These are phyloP conservation scores for Globisporangium radiosum DNA, from an alignment of 352 stramenopile genomes.

Conservation along the genomic window DNA sequence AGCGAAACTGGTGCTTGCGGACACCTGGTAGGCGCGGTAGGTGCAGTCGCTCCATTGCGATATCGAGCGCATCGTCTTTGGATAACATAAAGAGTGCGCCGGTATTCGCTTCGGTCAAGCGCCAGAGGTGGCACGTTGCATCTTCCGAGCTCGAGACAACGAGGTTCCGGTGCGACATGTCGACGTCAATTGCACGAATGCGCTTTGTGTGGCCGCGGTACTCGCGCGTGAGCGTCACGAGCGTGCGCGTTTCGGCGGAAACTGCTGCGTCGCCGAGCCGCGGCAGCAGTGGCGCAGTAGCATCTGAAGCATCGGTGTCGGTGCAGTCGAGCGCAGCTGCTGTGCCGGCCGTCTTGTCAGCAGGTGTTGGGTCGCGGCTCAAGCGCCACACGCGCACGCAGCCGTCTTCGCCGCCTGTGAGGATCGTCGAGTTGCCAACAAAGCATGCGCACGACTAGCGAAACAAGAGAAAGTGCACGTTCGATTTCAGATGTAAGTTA, in stretches of 20 bases:
- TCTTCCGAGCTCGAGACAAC: conserved; percentile 74
- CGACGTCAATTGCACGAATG: conserved; percentile 77
- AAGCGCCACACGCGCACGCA: conserved; percentile 70
- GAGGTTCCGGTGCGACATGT: conserved; percentile 72
- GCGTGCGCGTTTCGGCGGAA: conserved; percentile 19
- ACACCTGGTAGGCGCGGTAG: conserved; percentile 31
- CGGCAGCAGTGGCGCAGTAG: conserved; percentile 22
- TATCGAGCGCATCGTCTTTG: conserved; percentile 69
- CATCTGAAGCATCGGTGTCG: conserved; percentile 11
- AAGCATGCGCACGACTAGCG: conserved; percentile 61
- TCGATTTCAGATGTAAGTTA: no score
- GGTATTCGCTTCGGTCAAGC: conserved; percentile 44
- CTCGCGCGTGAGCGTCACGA: conserved; percentile 66
- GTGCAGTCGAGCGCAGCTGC: conserved; percentile 28
- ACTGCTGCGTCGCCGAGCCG: conserved; percentile 56
- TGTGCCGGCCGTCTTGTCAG: conserved; percentile 35
- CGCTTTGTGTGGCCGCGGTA: conserved; percentile 73
- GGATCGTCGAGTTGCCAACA: conserved; percentile 66
- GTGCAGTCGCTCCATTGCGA: conserved; percentile 43
- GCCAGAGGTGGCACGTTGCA: conserved; percentile 75
- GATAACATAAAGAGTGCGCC: conserved; percentile 60
- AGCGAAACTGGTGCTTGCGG: conserved; percentile 78
- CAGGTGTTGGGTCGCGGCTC: conserved; percentile 37
- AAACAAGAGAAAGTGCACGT: no score
- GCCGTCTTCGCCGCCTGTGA: conserved; percentile 80